Percentiles rank a stretch among this genome's conserved stretches.
These are phyloP conservation scores for Micractinium sp. DNA, from an alignment of 139 green algal genomes.

Conservation along the genomic window DNA sequence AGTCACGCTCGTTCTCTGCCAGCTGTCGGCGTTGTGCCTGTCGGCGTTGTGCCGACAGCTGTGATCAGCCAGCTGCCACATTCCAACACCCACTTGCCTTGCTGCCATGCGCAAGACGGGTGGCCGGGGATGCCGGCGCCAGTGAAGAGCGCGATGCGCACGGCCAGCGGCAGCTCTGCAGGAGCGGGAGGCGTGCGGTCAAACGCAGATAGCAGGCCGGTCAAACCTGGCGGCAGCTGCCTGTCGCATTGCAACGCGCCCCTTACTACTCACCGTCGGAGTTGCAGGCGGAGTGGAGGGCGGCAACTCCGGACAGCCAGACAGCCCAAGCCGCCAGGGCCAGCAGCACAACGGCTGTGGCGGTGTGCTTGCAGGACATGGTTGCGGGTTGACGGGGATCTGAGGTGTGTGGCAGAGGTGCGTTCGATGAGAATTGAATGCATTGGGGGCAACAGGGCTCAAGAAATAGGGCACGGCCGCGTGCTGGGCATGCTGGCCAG, in stretches of 20 bases:
- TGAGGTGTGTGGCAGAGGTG: neutral
- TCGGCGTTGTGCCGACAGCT: neutral
- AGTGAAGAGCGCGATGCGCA: neutral
- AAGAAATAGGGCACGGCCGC: neutral
- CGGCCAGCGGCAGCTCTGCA: neutral
- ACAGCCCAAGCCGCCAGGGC: constrained; percentile 9
- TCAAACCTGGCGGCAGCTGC: neutral
- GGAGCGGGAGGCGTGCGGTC: neutral
- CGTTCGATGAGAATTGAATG: neutral
- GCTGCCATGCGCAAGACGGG: neutral
- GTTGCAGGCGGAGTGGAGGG: constrained; percentile 13
- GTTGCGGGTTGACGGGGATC: neutral
- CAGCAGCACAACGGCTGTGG: neutral
- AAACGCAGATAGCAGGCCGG: neutral
- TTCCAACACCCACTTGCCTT: neutral
- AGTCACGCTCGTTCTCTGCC: neutral
- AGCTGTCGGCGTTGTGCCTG: neutral
- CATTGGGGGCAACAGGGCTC: neutral
- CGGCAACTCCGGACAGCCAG: constrained; percentile 4
- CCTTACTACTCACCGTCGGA: neutral
- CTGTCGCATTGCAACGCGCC: neutral
- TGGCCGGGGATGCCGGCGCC: neutral
- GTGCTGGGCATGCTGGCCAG: neutral
- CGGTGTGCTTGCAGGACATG: neutral
- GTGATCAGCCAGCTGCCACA: too few species aligned